Conservation (phyloP, 805 yeast species). For the Dipodascopsis uninucleata region DNA sequence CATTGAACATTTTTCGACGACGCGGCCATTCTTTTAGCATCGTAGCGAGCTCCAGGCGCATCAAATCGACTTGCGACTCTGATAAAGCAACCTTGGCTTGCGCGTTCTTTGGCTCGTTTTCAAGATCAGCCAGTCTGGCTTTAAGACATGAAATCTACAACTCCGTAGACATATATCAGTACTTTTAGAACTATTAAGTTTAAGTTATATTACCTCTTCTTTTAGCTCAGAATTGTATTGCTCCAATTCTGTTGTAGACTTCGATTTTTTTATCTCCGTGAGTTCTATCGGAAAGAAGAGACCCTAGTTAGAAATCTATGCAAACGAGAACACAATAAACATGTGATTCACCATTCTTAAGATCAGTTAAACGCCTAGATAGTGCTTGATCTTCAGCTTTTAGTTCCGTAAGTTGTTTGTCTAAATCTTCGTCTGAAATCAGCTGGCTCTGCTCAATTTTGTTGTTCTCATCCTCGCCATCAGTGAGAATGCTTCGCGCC, state of each 20-base stretch:
- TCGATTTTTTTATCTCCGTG: constrained; percentile 4
- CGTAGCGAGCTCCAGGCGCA: constrained; percentile 3
- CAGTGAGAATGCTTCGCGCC: neutral
- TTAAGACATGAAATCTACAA: too few relatives aligned
- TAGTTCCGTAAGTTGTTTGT: neutral
- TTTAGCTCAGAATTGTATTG: constrained; percentile 7
- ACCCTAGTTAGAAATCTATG: neutral
- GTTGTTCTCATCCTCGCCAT: neutral
- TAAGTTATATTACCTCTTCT: constrained; percentile 5
- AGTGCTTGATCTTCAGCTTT: constrained; percentile 7
- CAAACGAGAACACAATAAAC: neutral
- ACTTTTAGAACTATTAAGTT: constrained; percentile 2
- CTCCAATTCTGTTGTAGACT: constrained; percentile 3
- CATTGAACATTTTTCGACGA: constrained; percentile 18
- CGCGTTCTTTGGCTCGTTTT: too few relatives aligned
- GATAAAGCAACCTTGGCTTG: too few relatives aligned
- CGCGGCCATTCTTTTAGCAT: constrained; percentile 15
- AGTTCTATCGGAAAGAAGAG: constrained; percentile 5
- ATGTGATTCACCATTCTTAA: neutral
- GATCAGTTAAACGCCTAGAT: neutral
- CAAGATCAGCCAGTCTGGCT: too few relatives aligned
- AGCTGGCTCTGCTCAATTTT: constrained; percentile 1
- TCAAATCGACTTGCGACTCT: neutral
- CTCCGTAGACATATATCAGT: too few relatives aligned
- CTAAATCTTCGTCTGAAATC: neutral